These are phyloP conservation scores for Stagonosporopsis chrysanthemi DNA, from an alignment of 2,329 filamentous ascomycete genomes.

Conservation along the genomic window DNA sequence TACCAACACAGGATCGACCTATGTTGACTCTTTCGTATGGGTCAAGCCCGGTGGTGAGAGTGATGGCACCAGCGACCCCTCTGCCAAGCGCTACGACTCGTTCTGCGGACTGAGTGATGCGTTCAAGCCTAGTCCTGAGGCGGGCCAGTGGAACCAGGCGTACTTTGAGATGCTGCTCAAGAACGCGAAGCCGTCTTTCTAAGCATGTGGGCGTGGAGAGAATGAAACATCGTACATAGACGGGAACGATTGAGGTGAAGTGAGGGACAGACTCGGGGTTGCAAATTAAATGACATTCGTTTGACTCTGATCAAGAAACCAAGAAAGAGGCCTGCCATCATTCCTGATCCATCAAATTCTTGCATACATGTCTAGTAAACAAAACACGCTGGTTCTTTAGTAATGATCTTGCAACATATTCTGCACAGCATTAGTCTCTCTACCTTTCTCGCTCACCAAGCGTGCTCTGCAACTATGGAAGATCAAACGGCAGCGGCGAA, in stretches of 20 bases:
- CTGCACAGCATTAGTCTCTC: too few relatives aligned
- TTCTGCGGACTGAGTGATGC: conserved; percentile 64
- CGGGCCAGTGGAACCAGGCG: conserved; percentile 70
- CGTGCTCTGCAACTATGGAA: neutral
- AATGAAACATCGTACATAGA: conserved; percentile 22
- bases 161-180: conserved; percentile 50
- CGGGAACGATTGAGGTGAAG: neutral
- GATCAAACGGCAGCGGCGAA: conserved; percentile 1
- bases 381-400: too few relatives aligned
- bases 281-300: conserved; percentile 3
- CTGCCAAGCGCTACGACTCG: conserved; percentile 61
- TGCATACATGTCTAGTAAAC: too few relatives aligned
- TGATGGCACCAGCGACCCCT: conserved; percentile 55
- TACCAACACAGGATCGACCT: conserved; percentile 63
- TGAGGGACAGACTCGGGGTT: neutral
- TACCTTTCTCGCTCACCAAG: neutral
- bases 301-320: neutral
- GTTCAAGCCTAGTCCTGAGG: conserved; percentile 71
- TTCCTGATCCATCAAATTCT: too few relatives aligned
- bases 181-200: conserved; percentile 51
- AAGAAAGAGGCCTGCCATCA: too few relatives aligned
- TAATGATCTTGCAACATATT: too few relatives aligned
- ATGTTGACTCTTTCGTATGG: conserved; percentile 74
- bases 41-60: conserved; percentile 70
- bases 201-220: conserved; percentile 11